Evolutionary conservation across 192 early-diverging fungal species (phyloP).

Genomic region (Lunasporangiospora selenospora): DNA sequence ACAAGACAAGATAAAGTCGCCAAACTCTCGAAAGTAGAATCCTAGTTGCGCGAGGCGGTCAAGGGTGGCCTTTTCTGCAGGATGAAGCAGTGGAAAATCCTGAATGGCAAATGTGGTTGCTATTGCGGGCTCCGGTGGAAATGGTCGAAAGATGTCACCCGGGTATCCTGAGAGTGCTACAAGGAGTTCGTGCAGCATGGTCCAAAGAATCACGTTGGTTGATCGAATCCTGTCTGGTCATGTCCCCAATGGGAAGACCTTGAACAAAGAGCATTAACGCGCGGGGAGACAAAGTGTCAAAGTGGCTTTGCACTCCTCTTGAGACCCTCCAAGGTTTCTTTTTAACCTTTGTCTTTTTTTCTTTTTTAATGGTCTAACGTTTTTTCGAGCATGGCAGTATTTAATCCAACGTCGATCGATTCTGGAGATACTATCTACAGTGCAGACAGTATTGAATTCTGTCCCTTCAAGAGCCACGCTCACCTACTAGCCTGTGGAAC

Average conservation of each 20-base stretch:
- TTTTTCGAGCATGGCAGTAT: slow-evolving; percentile 16
- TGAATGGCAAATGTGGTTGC: slow-evolving; percentile 61
- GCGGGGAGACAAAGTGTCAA: background rate
- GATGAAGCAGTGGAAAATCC: slow-evolving; percentile 70
- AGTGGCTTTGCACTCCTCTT: background rate
- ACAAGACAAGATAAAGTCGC: slow-evolving; percentile 44
- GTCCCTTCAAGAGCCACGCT: slow-evolving; percentile 54
- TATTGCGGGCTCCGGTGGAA: slow-evolving; percentile 42
- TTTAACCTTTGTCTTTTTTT: slow-evolving; percentile 1
- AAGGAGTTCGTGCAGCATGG: slow-evolving; percentile 79
- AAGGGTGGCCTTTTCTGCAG: slow-evolving; percentile 64
- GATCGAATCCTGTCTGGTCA: background rate
- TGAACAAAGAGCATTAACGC: background rate
- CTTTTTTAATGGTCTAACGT: background rate
- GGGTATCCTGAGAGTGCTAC: slow-evolving; percentile 68
- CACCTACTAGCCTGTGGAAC: slow-evolving; percentile 72
- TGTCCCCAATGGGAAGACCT: background rate
- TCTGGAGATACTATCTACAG: slow-evolving; percentile 72
- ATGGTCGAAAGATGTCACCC: slow-evolving; percentile 72
- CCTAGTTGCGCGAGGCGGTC: slow-evolving; percentile 68
- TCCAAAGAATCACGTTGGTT: background rate
- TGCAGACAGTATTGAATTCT: slow-evolving; percentile 78
- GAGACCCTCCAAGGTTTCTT: background rate
- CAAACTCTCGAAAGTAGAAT: slow-evolving; percentile 52
- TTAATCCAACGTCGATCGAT: slow-evolving; percentile 45